Evolutionary conservation across 352 stramenopile species (phyloP), one percentile per base, ranked within the genome.

Genomic region (Pythium grandisporangium): DNA sequence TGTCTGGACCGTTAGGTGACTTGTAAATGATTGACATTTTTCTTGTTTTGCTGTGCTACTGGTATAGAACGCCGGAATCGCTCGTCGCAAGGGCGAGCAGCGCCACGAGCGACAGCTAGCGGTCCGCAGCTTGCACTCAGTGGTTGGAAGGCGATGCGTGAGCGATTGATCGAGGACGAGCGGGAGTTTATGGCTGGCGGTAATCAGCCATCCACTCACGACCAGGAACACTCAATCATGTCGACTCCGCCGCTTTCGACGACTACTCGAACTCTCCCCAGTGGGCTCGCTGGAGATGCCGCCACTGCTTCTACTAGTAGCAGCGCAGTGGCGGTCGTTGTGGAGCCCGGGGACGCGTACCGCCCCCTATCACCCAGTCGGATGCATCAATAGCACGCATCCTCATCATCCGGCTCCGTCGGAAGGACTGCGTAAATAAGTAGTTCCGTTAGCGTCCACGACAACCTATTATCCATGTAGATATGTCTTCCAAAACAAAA

Each of bases 61-160:
- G n/a, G n/a, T n/a, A n/a, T n/a, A n/a, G n/a, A n/a, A n/a, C n/a
- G n/a, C n/a, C n/a, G n/a, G n/a, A n/a, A n/a, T n/a, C n/a, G 35
- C 35, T 43, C 51, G 46, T 1, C 58, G 49, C 42, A 61, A 30
- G 58, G 35, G 37, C 55, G 42, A 8, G 57, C n/a, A n/a, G n/a
- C n/a, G n/a, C n/a, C n/a, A n/a, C n/a, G n/a, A n/a, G n/a, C n/a
- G n/a, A n/a, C n/a, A n/a, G n/a, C n/a, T n/a, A n/a, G n/a, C 45
- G 67, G n/a, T 24, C 70, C 37, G 35, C 42, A 20, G n/a, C 51
- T 82, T 6, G 66, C 74, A 25, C 47, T 82, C 16, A 58, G 56
- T 5, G 66, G 61, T 6, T 82, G 69, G 69, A 78, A 82, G 47
- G 62, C 62, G 19, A 71, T 77, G 61, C 62, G 58, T 4, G 61